Evolutionary conservation across 2,329 filamentous ascomycete genomes (phyloP), one percentile per base, ranked within the genome.

Genomic region (Cucurbitaria berberidis): DNA sequence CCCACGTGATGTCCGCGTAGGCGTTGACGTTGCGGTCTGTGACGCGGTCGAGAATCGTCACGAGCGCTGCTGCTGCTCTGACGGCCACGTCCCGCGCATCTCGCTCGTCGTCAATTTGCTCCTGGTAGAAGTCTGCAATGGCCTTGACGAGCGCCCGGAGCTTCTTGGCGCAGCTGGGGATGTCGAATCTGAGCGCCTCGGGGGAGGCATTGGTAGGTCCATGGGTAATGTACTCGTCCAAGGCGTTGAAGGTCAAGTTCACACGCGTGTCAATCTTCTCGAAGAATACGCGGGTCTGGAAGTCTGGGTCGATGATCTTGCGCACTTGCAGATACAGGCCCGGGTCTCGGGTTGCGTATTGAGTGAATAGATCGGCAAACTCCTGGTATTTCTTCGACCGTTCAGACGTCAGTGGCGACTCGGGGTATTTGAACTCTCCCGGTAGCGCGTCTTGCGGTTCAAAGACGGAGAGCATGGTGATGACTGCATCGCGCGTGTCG

Each of bases 401-500:
- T 44, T 69, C 66, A 6, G 68, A 68, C 9, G 65, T 58, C 16
- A 61, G 51, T 9, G 63, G 58, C 19, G 68, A 63, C 29, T 68
- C 63, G 1, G 66, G 62, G 22, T 56, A 59, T 29, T 65, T 69
- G 52, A 74, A 69, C 36, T 75, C 72, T 9, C 55, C 59, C 19
- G 73, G 71, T n/a, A 75, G 59, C 4, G 64, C 69, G 24, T 67
- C 66, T 18, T 67, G 63, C 1, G 73, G 73, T 34, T 74, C 73
- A 34, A 74, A 75, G 19, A 72, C 70, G 1, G 73, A 74, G 10
- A 75, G 63, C 66, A 74, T 71, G n/a, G 66, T 64, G 11, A 62
- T 60, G 7, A 75, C 59, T 18, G 71, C 62, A 24, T 69, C 63
- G 26, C 62, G 64, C 44, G 73, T 64, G 8, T 73, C 69, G n/a